A percentile compares a stretch with the other conserved stretches of the same genome.
Conservation (phyloP, 192 early-diverging fungal genomes). For the Backusella australiensis region DNA sequence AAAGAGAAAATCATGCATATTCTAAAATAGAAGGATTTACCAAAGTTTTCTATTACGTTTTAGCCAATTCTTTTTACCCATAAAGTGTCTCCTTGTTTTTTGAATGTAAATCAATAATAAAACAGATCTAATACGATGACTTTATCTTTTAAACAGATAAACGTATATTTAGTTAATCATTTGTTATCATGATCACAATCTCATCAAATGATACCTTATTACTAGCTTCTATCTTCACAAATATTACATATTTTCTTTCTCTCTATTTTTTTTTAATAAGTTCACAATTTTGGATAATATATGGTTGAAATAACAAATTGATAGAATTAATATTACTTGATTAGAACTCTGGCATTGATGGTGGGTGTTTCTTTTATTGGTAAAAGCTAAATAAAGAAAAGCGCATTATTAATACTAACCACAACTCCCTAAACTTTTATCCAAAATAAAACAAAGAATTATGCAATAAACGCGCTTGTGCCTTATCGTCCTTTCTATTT, state of each 20-base stretch:
- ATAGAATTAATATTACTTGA: neutral
- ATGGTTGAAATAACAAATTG: neutral
- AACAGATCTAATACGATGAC: neutral
- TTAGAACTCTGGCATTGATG: neutral
- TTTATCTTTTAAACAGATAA: neutral
- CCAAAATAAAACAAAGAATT: neutral
- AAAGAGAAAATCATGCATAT: neutral
- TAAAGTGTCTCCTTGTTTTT: neutral
- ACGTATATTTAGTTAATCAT: neutral
- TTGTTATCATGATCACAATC: neutral
- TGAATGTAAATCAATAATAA: neutral
- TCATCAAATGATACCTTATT: neutral
- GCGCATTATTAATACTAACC: neutral
- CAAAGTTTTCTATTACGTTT: neutral
- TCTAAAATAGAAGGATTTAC: conserved; percentile 1
- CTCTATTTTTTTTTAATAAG: neutral
- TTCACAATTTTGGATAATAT: neutral
- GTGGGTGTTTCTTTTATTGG: neutral
- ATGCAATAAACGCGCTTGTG: neutral
- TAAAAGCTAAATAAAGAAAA: neutral
- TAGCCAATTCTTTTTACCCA: neutral
- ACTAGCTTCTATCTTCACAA: neutral
- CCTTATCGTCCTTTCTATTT: neutral
- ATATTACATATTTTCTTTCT: neutral
- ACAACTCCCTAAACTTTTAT: neutral